A percentile compares a stretch with the other conserved stretches of the same genome.
Conservation (phyloP, 345 rosid genomes). For the Melaleuca quinquenervia region DNA sequence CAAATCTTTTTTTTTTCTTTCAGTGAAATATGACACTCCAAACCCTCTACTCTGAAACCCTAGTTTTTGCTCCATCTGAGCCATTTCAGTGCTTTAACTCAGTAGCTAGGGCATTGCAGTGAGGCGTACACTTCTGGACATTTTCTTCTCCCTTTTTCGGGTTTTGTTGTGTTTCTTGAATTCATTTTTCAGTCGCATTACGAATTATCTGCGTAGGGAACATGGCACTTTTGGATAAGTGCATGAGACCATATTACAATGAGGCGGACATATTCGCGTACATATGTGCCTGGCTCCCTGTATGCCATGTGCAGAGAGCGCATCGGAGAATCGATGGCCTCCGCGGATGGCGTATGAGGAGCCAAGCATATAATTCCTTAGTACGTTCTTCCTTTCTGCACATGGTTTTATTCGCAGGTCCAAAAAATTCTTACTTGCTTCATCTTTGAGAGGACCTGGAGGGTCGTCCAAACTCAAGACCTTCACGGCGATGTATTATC, state of each 20-base stretch:
- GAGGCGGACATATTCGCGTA: neutral
- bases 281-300: constrained; percentile 99
- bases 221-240: neutral
- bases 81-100: neutral
- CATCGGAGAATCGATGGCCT: constrained; percentile 57
- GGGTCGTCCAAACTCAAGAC: neutral
- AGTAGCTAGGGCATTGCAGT: neutral
- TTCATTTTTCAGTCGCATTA: neutral
- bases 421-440: neutral
- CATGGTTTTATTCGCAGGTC: neutral
- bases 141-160: neutral
- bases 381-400: neutral
- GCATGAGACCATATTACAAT: neutral
- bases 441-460: neutral
- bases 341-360: constrained; percentile 96
- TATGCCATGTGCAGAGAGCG: constrained; percentile 83
- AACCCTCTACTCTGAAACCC: neutral
- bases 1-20: neutral
- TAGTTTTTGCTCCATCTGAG: neutral
- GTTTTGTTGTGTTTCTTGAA: neutral
- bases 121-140: neutral
- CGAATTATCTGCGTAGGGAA: neutral
- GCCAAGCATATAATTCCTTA: constrained; percentile 56
- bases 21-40: neutral
- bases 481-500: neutral